Evolutionary conservation across 2,329 filamentous ascomycete genomes (phyloP), one percentile per base, ranked within the genome.

Genomic region (Pseudocercospora eumusae): DNA sequence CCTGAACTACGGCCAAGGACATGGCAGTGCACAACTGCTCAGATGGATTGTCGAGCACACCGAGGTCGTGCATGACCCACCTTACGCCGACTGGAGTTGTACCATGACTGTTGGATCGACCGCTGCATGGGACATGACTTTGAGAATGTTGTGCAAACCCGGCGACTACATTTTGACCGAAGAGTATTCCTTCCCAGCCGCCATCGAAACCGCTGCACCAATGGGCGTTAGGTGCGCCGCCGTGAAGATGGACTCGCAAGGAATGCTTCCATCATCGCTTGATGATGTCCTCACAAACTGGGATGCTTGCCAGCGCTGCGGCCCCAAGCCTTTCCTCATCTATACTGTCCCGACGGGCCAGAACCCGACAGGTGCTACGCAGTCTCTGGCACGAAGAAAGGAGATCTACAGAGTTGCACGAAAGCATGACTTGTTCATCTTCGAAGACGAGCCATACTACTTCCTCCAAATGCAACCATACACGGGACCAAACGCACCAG

Each of bases 371-470:
- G 93, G 93, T 8, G 88, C 92, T 10, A 96, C 92, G 3, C 90
- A 93, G 75, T 83, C 87, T 44, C 75, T 78, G 4, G 80, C 86
- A 72, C 82, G 93, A 60, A 82, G 92, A 57, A 81, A 82, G 66
- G 89, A 86, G 21, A 82, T 96, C 50, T 96, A 96, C 77, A 81
- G 81, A 36, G 83, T 96, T 13, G 90, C 88, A 31, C 88, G 89
- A 74, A 92, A 91, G 78, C 91, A 96, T 76, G 90, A 96, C 73
- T 72, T 96, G 44, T 89, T 86, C 78, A 93, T 97, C 73, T 80
- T 96, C 68, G 93, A 97, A 79, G 93, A 96, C 74, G 93, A 96
- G 75, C 93, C 93, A 1, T 96, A 96, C 79, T 96, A 96, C 78
- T 96, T 93, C 79, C 82, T 96, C 36, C 93, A 96, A 77, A 91